A percentile compares a stretch with the other conserved stretches of the same genome.
These are phyloP conservation scores for Jatropha curcas DNA, from an alignment of 345 rosid species.

Conservation along the genomic window DNA sequence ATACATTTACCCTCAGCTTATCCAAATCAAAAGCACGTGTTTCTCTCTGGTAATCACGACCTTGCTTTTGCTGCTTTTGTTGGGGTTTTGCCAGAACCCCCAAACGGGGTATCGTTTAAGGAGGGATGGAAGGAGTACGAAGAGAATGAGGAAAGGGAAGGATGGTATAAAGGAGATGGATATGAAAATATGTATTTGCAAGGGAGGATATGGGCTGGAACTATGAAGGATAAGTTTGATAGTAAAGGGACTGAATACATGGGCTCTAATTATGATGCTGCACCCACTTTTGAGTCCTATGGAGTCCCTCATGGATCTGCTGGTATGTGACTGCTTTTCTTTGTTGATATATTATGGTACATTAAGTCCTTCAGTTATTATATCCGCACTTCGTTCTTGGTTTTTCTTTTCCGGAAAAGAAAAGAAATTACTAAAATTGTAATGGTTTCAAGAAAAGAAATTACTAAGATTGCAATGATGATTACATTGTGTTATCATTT, in stretches of 20 bases:
- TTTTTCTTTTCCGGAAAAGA: too few species aligned
- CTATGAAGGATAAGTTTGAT: constrained; percentile 43
- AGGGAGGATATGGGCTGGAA: constrained; percentile 77
- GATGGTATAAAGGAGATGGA: constrained; percentile 71
- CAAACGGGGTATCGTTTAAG: constrained; percentile 44
- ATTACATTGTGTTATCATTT: not conserved
- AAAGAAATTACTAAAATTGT: not conserved
- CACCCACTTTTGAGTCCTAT: constrained; percentile 68
- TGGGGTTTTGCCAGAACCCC: constrained; percentile 51
- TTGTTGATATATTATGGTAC: not conserved
- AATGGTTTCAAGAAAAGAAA: not conserved
- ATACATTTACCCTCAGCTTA: constrained; percentile 45
- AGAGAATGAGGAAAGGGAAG: constrained; percentile 62
- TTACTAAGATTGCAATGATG: not conserved
- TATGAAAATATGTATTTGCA: constrained; percentile 70
- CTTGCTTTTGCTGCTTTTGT: constrained; percentile 71
- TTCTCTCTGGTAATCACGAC: constrained; percentile 77
- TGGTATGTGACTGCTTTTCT: constrained; percentile 40
- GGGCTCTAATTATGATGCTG: constrained; percentile 81
- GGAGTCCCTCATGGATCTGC: constrained; percentile 85
- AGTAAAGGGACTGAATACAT: constrained; percentile 45
- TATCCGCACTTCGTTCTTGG: not conserved
- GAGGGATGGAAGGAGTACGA: constrained; percentile 67
- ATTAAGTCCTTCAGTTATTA: not conserved
- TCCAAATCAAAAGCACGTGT: constrained; percentile 62